Evolutionary conservation across 768 basidiomycete genomes (phyloP).

Genomic region (Serpula lacrymans): DNA sequence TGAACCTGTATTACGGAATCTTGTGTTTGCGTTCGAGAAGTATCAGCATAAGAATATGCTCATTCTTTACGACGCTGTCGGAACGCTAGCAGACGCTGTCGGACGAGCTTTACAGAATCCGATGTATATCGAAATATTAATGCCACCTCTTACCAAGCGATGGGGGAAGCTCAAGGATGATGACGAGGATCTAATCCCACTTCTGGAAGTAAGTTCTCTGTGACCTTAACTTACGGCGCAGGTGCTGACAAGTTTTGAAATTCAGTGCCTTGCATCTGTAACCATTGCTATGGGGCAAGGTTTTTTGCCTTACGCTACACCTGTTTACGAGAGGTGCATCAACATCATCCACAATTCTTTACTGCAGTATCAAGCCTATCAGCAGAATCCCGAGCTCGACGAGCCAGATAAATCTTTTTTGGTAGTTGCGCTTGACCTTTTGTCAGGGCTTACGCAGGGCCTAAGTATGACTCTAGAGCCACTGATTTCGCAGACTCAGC

Average conservation of each 20-base stretch:
- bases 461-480: slow-evolving; percentile 76
- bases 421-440: slow-evolving; percentile 94
- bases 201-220: slow-evolving; percentile 74
- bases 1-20: slow-evolving; percentile 90
- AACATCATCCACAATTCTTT: slow-evolving; percentile 81
- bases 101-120: slow-evolving; percentile 84
- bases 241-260: slow-evolving; percentile 2
- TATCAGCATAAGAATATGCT: slow-evolving; percentile 99
- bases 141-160: slow-evolving; percentile 88
- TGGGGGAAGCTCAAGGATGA: slow-evolving; percentile 92
- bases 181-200: slow-evolving; percentile 89
- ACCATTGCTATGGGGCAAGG: slow-evolving; percentile 92
- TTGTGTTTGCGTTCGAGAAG: slow-evolving; percentile 95
- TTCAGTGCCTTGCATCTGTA: slow-evolving; percentile 92
- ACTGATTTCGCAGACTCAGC: slow-evolving; percentile 65
- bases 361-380: slow-evolving; percentile 81
- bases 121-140: slow-evolving; percentile 87
- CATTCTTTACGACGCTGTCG: slow-evolving; percentile 98
- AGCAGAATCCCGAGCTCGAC: slow-evolving; percentile 85
- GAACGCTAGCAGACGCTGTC: slow-evolving; percentile 95
- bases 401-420: slow-evolving; percentile 98
- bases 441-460: slow-evolving; percentile 95
- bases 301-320: slow-evolving; percentile 84
- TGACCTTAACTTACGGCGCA: neutral
- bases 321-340: slow-evolving; percentile 90